A percentile compares a stretch with the other conserved stretches of the same genome.
Evolutionary conservation across 345 rosid genomes (phyloP).

Genomic region (Eucalyptus erythrocorys): DNA sequence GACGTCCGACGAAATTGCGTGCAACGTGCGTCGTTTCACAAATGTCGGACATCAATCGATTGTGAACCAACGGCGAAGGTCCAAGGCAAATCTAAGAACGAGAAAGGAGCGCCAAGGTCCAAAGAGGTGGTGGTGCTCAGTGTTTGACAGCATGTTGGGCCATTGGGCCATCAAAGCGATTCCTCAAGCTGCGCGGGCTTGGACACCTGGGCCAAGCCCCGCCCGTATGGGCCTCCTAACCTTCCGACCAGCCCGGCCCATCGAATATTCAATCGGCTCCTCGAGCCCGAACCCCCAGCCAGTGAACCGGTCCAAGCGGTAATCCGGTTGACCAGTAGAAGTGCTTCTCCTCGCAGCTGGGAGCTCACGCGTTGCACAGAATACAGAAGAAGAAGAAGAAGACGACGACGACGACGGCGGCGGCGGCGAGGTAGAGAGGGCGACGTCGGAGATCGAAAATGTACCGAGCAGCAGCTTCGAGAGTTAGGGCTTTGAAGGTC

Average conservation of each 20-base stretch:
- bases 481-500: background rate
- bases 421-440: background rate
- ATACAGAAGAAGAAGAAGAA: background rate
- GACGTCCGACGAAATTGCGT: background rate
- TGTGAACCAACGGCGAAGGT: background rate
- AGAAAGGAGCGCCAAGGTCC: background rate
- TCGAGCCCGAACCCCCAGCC: background rate
- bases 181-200: background rate
- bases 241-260: background rate
- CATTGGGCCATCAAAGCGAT: background rate
- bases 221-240: background rate
- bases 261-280: background rate
- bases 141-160: background rate
- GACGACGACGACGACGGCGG: fast-evolving
- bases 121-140: background rate
- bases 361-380: background rate
- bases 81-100: too few species aligned
- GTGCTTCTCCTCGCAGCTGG: background rate
- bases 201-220: background rate
- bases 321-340: background rate
- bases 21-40: background rate
- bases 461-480: background rate
- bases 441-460: background rate
- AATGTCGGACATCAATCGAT: background rate
- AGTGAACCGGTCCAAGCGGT: background rate